These are phyloP conservation scores for Candida ovalis DNA, from an alignment of 805 yeast species.

Conservation along the genomic window DNA sequence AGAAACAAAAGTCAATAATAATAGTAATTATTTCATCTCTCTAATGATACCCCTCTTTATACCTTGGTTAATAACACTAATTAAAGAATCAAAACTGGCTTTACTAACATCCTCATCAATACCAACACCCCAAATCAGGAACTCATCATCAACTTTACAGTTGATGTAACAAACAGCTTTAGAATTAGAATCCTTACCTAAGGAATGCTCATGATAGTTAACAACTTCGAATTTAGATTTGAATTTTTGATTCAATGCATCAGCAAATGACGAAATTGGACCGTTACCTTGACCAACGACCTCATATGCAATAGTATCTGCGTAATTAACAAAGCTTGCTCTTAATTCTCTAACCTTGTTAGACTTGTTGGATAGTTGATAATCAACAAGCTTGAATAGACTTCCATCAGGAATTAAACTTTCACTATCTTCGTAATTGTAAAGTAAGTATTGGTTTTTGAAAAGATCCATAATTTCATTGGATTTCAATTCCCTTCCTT, in stretches of 20 bases:
- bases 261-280: conserved; percentile 71
- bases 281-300: conserved; percentile 74
- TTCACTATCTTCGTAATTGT: conserved; percentile 27
- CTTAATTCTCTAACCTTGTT: conserved; percentile 41
- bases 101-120: conserved; percentile 53
- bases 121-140: conserved; percentile 52
- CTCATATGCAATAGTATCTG: conserved; percentile 18
- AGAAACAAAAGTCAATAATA: neutral
- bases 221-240: conserved; percentile 54
- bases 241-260: conserved; percentile 52
- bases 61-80: conserved; percentile 42
- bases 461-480: conserved; percentile 64
- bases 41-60: conserved; percentile 21
- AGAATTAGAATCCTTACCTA: conserved; percentile 67
- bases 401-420: conserved; percentile 12
- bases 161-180: conserved; percentile 74
- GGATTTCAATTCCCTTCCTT: conserved; percentile 68
- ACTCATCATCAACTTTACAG: conserved; percentile 25
- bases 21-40: conserved; percentile 9
- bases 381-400: conserved; percentile 24
- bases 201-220: conserved; percentile 74
- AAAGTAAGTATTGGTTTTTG: conserved; percentile 52
- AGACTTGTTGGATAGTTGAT: conserved; percentile 27
- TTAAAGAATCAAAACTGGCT: conserved; percentile 48
- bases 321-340: conserved; percentile 48